These are phyloP conservation scores for Magnusiomyces ingens DNA, from an alignment of 1,139 yeast species.

Conservation along the genomic window DNA sequence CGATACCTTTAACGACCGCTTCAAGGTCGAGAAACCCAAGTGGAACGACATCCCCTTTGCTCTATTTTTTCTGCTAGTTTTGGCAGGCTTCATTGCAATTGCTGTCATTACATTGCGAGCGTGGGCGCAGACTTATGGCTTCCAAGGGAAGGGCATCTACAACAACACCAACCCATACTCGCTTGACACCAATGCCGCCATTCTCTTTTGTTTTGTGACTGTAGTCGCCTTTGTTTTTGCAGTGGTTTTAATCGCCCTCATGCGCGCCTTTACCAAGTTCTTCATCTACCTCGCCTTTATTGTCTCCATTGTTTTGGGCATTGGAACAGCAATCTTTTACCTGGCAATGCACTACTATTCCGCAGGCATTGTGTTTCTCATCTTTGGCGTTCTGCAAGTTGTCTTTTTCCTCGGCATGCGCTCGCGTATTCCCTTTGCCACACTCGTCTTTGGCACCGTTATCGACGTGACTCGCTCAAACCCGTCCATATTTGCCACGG, in stretches of 20 bases:
- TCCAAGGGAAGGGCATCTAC: slow-evolving; percentile 64
- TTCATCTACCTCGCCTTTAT: slow-evolving; percentile 69
- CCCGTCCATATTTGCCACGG: slow-evolving; percentile 61
- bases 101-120: slow-evolving; percentile 65
- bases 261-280: slow-evolving; percentile 55
- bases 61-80: slow-evolving; percentile 51
- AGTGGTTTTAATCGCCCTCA: slow-evolving; percentile 48
- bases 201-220: slow-evolving; percentile 61
- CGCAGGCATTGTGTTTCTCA: slow-evolving; percentile 67
- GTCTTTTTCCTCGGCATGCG: slow-evolving; percentile 50
- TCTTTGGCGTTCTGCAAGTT: slow-evolving; percentile 44
- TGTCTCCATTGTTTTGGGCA: slow-evolving; percentile 58
- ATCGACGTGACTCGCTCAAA: slow-evolving; percentile 68
- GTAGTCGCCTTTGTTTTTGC: slow-evolving; percentile 58
- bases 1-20: slow-evolving; percentile 56
- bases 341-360: slow-evolving; percentile 55
- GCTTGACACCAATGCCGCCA: slow-evolving; percentile 64
- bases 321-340: slow-evolving; percentile 72
- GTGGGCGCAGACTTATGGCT: slow-evolving; percentile 47
- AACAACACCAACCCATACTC: slow-evolving; percentile 47
- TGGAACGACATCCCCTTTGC: slow-evolving; percentile 56
- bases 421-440: slow-evolving; percentile 63
- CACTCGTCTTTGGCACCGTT: slow-evolving; percentile 61
- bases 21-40: slow-evolving; percentile 57
- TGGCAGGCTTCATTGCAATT: slow-evolving; percentile 64